Conservation (phyloP, 345 rosid genomes). For the Euphorbia pulcherrima region DNA sequence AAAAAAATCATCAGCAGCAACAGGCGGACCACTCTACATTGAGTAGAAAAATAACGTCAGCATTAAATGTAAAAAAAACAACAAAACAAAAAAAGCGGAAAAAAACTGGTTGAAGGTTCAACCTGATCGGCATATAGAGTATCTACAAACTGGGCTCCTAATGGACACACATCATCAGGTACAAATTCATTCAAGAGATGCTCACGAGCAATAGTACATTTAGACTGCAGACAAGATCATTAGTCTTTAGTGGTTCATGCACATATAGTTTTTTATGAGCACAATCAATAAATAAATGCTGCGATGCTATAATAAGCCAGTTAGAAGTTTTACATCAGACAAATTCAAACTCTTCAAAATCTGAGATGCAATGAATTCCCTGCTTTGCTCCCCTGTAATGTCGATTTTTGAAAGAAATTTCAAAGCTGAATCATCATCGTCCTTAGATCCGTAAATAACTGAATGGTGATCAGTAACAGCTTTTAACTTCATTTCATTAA, state of each 20-base stretch:
- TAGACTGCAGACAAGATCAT: slow-evolving; percentile 46
- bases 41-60: slow-evolving; percentile 14
- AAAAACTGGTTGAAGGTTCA: slow-evolving; percentile 1
- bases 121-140: slow-evolving; percentile 37
- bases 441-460: slow-evolving; percentile 57
- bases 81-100: slow-evolving; percentile 7
- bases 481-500: slow-evolving; percentile 70
- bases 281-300: neutral
- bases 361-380: slow-evolving; percentile 58
- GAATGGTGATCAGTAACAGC: slow-evolving; percentile 40
- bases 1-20: slow-evolving; percentile 51
- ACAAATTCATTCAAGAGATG: slow-evolving; percentile 66
- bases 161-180: slow-evolving; percentile 81
- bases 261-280: neutral
- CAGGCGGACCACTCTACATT: slow-evolving; percentile 37
- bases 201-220: slow-evolving; percentile 44
- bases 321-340: slow-evolving; percentile 47
- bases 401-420: slow-evolving; percentile 53
- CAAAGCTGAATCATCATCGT: slow-evolving; percentile 62
- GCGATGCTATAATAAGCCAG: slow-evolving; percentile 6
- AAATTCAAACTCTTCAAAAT: slow-evolving; percentile 62
- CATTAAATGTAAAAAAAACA: neutral
- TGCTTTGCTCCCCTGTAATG: slow-evolving; percentile 51
- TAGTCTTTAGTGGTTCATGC: slow-evolving; percentile 6
- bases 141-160: slow-evolving; percentile 58